phyloP scores from a whole-genome alignment of 805 yeast species.

The Blastobotrys americana region DNA sequence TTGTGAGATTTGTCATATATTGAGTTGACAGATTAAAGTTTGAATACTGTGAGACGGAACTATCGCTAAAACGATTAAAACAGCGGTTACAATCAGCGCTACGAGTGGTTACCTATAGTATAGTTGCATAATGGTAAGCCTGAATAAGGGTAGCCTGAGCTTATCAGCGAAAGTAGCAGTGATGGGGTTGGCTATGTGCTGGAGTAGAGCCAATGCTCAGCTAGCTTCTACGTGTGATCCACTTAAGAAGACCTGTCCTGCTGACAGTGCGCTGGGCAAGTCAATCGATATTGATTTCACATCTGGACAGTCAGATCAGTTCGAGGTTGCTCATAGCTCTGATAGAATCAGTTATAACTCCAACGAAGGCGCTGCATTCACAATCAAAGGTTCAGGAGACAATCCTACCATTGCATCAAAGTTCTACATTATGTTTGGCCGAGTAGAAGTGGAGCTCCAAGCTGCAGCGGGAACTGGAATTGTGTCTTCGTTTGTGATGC shows the following conservation, averaged over 20 bases:
- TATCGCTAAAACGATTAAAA: no score
- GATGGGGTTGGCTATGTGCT: no score
- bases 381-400: slow-evolving; percentile 56
- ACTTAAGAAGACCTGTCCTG: slow-evolving; percentile 34
- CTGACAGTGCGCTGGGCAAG: slow-evolving; percentile 58
- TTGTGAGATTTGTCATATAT: no score
- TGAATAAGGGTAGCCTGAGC: no score
- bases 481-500: slow-evolving; percentile 72
- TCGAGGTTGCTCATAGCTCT: slow-evolving; percentile 17
- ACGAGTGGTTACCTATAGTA: no score
- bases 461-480: slow-evolving; percentile 76
- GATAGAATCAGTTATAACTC: slow-evolving; percentile 36
- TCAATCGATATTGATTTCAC: slow-evolving; percentile 48
- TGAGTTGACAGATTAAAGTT: no score
- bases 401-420: slow-evolving; percentile 72
- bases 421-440: slow-evolving; percentile 85
- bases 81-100: no score
- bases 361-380: slow-evolving; percentile 52
- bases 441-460: slow-evolving; percentile 59
- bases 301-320: slow-evolving; percentile 33
- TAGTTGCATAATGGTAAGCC: no score
- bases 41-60: no score
- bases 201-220: slow-evolving; percentile 25
- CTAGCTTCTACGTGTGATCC: slow-evolving; percentile 41
- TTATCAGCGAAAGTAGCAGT: no score